Percentiles rank a stretch among this genome's conserved stretches.
Evolutionary conservation across 108 stramenopile genomes (phyloP).

Genomic region (Cyclotella atomus): DNA sequence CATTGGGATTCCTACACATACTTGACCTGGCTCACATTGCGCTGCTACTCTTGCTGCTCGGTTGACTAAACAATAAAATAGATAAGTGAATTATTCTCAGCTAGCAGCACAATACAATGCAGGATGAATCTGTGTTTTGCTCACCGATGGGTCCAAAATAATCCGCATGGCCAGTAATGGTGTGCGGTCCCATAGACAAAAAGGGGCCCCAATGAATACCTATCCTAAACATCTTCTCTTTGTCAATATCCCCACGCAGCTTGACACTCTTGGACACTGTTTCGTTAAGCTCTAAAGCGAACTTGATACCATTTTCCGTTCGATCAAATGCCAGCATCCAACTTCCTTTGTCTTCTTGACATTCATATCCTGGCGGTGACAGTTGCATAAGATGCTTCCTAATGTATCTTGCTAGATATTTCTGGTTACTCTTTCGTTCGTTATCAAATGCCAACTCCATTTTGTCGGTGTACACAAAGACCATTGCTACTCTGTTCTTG

Average conservation of each 20-base stretch:
- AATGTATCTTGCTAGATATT: constrained; percentile 38
- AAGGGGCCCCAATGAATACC: constrained; percentile 49
- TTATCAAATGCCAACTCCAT: constrained; percentile 27
- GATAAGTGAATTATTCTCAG: no score
- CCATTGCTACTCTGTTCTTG: constrained; percentile 48
- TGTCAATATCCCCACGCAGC: constrained; percentile 30
- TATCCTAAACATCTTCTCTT: constrained; percentile 25
- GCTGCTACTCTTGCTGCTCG: constrained; percentile 52
- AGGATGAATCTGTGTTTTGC: background rate
- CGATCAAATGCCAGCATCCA: constrained; percentile 56
- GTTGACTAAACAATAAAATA: constrained; percentile 29
- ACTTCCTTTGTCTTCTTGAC: constrained; percentile 53
- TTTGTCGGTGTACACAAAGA: constrained; percentile 52
- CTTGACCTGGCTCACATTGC: constrained; percentile 43
- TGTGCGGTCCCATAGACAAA: constrained; percentile 55
- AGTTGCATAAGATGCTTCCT: constrained; percentile 48
- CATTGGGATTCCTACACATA: constrained; percentile 47
- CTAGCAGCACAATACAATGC: no score
- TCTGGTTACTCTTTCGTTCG: constrained; percentile 41
- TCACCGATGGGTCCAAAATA: constrained; percentile 57
- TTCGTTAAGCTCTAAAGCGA: constrained; percentile 50
- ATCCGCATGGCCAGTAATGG: constrained; percentile 54
- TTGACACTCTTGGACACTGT: constrained; percentile 21
- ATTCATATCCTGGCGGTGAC: constrained; percentile 49
- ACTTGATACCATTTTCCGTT: constrained; percentile 46